These are phyloP conservation scores for Exophiala bonariae DNA, from an alignment of 2,329 filamentous ascomycete species.

Conservation along the genomic window DNA sequence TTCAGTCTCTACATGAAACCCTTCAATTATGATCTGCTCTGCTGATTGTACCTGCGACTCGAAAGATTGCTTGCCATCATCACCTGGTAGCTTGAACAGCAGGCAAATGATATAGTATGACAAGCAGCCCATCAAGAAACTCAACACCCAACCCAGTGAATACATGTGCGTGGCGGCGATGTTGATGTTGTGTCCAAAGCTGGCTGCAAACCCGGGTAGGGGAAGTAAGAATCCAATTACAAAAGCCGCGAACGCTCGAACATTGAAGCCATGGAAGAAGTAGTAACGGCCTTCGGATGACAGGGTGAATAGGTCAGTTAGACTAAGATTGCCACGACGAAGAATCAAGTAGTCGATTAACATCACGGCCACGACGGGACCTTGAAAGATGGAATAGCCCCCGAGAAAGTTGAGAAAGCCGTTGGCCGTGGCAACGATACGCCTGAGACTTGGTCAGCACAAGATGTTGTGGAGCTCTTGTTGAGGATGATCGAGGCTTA, in stretches of 20 bases:
- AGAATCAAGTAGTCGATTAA: constrained; percentile 43
- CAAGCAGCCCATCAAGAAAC: constrained; percentile 24
- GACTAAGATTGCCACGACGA: constrained; percentile 38
- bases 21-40: constrained; percentile 7
- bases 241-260: constrained; percentile 32
- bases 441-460: too few relatives aligned
- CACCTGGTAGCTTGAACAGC: constrained; percentile 18
- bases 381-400: constrained; percentile 34
- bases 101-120: constrained; percentile 20
- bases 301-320: constrained; percentile 44
- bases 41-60: constrained; percentile 16
- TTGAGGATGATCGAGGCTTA: constrained; percentile 9
- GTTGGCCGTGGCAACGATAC: too few relatives aligned
- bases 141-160: constrained; percentile 27
- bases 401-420: constrained; percentile 19
- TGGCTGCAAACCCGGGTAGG: constrained; percentile 30
- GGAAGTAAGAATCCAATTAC: constrained; percentile 35
- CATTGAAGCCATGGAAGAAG: constrained; percentile 37
- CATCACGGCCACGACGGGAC: constrained; percentile 43
- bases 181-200: constrained; percentile 19
- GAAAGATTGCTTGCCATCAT: constrained; percentile 10
- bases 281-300: constrained; percentile 37
- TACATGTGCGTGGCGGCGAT: constrained; percentile 25
- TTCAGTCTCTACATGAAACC: not conserved
- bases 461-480: constrained; percentile 13